These are phyloP conservation scores for Rhinocladiella similis DNA, from an alignment of 2,329 filamentous ascomycete species.

Conservation along the genomic window DNA sequence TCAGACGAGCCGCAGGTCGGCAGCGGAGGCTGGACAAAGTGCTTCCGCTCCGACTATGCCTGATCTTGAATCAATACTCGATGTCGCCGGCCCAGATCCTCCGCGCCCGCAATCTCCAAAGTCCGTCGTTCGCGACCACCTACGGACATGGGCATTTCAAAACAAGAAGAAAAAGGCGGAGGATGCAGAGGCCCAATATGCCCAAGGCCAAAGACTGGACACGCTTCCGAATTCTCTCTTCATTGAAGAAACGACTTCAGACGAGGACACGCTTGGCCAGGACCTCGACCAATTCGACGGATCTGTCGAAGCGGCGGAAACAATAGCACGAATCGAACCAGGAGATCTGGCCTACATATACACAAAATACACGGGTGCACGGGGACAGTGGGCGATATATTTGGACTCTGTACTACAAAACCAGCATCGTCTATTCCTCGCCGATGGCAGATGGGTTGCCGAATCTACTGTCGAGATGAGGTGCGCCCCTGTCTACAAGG, in stretches of 20 bases:
- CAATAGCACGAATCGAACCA: not conserved
- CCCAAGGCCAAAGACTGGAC: slow-evolving; percentile 6
- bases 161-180: slow-evolving; percentile 18
- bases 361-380: not conserved
- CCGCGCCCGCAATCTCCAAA: not conserved
- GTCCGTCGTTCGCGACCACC: slow-evolving; percentile 20
- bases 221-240: slow-evolving; percentile 27
- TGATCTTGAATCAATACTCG: not conserved
- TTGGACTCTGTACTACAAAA: not conserved
- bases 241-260: slow-evolving; percentile 16
- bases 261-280: slow-evolving; percentile 7
- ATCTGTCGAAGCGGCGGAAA: not conserved
- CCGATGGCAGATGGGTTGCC: slow-evolving; percentile 24
- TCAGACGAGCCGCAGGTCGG: not conserved
- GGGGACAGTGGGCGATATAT: not conserved
- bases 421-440: slow-evolving; percentile 11
- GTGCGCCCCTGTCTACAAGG: slow-evolving; percentile 8
- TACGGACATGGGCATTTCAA: slow-evolving; percentile 19
- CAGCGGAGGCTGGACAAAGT: not conserved
- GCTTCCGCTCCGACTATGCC: not conserved
- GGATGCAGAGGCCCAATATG: slow-evolving; percentile 9
- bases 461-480: not conserved
- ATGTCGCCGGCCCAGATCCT: not conserved
- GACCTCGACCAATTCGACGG: slow-evolving; percentile 11
- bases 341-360: slow-evolving; percentile 2